Conservation (phyloP, 2,329 filamentous ascomycete genomes). For the Fusarium nisikadoi region DNA sequence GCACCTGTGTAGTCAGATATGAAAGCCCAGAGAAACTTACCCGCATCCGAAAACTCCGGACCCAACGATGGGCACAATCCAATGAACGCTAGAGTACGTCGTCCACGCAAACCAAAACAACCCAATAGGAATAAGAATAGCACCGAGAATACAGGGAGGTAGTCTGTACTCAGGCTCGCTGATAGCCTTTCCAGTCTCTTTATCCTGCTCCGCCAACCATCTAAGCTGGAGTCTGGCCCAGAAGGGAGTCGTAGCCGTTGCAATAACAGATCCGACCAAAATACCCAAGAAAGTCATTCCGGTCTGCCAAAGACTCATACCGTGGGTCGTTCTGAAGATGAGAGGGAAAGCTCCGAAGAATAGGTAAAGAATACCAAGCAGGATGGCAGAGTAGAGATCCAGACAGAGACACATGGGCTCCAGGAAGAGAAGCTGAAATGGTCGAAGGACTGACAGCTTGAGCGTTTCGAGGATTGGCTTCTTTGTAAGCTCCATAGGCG, state of each 20-base stretch:
- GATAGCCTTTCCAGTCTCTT: slow-evolving; percentile 7
- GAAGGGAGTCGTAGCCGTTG: slow-evolving; percentile 11
- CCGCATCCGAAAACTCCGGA: slow-evolving; percentile 34
- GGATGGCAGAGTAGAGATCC: slow-evolving; percentile 81
- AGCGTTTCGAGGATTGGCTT: not conserved
- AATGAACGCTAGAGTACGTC: slow-evolving; percentile 15
- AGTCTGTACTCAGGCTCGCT: slow-evolving; percentile 31
- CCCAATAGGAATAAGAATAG: slow-evolving; percentile 20
- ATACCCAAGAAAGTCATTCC: slow-evolving; percentile 32
- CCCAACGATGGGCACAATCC: slow-evolving; percentile 30
- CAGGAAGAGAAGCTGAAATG: slow-evolving; percentile 77
- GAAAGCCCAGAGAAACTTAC: not conserved
- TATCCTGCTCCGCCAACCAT: slow-evolving; percentile 2
- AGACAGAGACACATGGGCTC: slow-evolving; percentile 85
- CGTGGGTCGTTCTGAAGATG: slow-evolving; percentile 78
- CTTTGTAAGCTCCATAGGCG: slow-evolving; percentile 8
- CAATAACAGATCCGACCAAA: slow-evolving; percentile 8
- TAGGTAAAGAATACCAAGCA: slow-evolving; percentile 83
- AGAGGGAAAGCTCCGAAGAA: slow-evolving; percentile 86
- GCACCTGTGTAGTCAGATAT: accelerated
- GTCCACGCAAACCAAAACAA: slow-evolving; percentile 39
- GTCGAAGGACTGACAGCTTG: slow-evolving; percentile 62
- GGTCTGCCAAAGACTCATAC: slow-evolving; percentile 73
- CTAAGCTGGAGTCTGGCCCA: slow-evolving; percentile 21
- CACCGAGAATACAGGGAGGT: slow-evolving; percentile 18